Evolutionary conservation across 768 basidiomycete species (phyloP), one percentile per base, ranked within the genome.

Genomic region (Boletus speciosus): DNA sequence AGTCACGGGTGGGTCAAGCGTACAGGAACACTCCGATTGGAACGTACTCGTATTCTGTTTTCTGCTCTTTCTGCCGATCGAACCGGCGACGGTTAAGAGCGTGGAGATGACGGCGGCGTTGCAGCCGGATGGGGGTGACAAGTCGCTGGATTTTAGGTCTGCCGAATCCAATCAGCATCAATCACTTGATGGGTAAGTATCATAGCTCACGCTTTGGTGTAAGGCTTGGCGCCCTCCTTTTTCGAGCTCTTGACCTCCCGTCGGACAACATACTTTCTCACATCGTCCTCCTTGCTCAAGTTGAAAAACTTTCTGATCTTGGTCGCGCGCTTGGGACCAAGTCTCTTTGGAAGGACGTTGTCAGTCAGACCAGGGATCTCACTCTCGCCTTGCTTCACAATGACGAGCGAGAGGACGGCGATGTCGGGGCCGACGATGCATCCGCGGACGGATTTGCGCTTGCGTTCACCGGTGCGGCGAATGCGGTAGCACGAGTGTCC

Each of bases 261-360:
- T 65, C 93, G 79, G 65, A 98, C 86, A 61, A 97, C 95, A 73
- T 96, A 98, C 77, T 97, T 95, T 77, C 92, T 85, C 55, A 99
- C 96, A 78, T 98, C 96, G 68, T 99, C 96, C 67, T 95, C 88
- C 83, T 98, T 98, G 77, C 82, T 80, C 71, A 98, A 78, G 81
- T 96, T 96, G 83, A 99, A 98, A 84, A 98, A 97, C 70, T 76
- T 82, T 73, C 94, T 83, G 76, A 99, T 98, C 84, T 95, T 96
- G 57, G 93, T 93, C 56, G 94, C 94, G 65, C 94, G 78, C 88
- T 98, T 98, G 69, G 96, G 96, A 54, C 96, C 96, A 60, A 97
- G 85, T 54, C 94, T 79, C 80, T 98, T 98, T 72, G 95, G 94
- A 46, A 98, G 83, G 62, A 95, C 86, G 62, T 73, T 82, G 72